Base-by-base conservation (phyloP, 1,284 basidiomycete species). In the Leccinum fuscescens region DNA sequence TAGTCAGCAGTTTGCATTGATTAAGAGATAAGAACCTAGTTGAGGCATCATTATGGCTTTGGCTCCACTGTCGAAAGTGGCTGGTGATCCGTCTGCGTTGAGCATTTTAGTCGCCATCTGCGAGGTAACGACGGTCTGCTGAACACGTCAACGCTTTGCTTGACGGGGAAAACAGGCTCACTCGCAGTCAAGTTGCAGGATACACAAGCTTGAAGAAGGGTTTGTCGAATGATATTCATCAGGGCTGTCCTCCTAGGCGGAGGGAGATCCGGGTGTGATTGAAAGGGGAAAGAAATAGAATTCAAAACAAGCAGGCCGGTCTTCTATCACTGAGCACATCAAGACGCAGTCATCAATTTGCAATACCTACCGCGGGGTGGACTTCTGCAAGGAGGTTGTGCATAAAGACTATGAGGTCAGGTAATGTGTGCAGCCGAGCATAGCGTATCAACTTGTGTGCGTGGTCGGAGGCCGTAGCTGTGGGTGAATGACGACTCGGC, bases 51-150 rank as follows among this genome's bases (percentile, higher is more conserved):
- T 82, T 54, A 88, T 72, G 15, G 82, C 86, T 65, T 75, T 82
- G 29, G 80, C 79, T 27, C 85, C 86, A 49, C 82, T 82, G 61
- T 88, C 84, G 64, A 86, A 89, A 54, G 75, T 88, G 55, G 84
- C 86, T 29, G 79, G 66, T 20, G 82, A 77, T 51, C 88, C 89
- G 67, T 89, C 85, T 6, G 77, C 72, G 57, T 82, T 81, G 53
- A 89, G 71, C 64, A 89, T 74, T 67, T 87, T 90, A 0, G 85
- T 89, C 8, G 85, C 79, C 61, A 90, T 77, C 69, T 91, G 89
- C 39, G 84, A 85, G 3, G 88, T 90, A 37, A 81, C 77, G 51
- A 89, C 76, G 52, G 88, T 77, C 88, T 90, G 57, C 42, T 35
- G 48, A 27, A 60, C 54, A 52, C 57, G 56, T 55, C 44, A 63